These are phyloP conservation scores for Margaritispora aquatica DNA, from an alignment of 495 filamentous ascomycete species.

Conservation along the genomic window DNA sequence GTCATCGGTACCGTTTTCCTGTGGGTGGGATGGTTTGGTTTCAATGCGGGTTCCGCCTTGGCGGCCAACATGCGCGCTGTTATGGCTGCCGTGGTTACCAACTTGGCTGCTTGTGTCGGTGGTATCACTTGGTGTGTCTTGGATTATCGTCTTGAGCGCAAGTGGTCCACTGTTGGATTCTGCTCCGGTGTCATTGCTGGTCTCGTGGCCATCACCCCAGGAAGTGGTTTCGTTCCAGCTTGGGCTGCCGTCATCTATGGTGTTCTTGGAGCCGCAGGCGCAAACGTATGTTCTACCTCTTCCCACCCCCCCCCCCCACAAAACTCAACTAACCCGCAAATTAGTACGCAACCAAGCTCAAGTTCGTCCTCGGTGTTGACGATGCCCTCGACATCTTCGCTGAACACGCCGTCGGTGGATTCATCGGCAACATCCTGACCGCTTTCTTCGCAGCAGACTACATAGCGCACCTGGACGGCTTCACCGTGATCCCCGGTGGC, in stretches of 20 bases:
- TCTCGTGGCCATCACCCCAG: constrained; percentile 89
- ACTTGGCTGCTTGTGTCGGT: constrained; percentile 74
- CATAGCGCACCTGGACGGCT: constrained; percentile 59
- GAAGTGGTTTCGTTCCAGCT: constrained; percentile 80
- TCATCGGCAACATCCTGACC: constrained; percentile 85
- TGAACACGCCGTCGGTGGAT: constrained; percentile 80
- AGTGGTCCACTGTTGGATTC: constrained; percentile 97
- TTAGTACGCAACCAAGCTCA: constrained; percentile 88
- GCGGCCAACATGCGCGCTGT: constrained; percentile 82
- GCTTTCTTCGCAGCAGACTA: constrained; percentile 82
- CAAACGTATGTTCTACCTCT: constrained; percentile 32
- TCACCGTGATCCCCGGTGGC: constrained; percentile 62
- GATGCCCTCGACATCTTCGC: constrained; percentile 94
- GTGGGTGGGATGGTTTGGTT: constrained; percentile 99
- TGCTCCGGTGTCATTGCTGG: constrained; percentile 92
- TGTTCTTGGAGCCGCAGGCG: constrained; percentile 71
- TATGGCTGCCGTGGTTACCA: constrained; percentile 68
- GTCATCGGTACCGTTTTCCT: constrained; percentile 97
- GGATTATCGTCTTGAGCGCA: constrained; percentile 88
- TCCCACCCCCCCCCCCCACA: background rate
- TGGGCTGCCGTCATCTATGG: constrained; percentile 93
- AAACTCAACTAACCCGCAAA: background rate
- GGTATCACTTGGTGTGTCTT: constrained; percentile 94
- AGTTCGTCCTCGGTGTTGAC: constrained; percentile 80
- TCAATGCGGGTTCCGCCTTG: constrained; percentile 93